phyloP scores from a whole-genome alignment of 495 filamentous ascomycete species.

The Podospora conica region DNA sequence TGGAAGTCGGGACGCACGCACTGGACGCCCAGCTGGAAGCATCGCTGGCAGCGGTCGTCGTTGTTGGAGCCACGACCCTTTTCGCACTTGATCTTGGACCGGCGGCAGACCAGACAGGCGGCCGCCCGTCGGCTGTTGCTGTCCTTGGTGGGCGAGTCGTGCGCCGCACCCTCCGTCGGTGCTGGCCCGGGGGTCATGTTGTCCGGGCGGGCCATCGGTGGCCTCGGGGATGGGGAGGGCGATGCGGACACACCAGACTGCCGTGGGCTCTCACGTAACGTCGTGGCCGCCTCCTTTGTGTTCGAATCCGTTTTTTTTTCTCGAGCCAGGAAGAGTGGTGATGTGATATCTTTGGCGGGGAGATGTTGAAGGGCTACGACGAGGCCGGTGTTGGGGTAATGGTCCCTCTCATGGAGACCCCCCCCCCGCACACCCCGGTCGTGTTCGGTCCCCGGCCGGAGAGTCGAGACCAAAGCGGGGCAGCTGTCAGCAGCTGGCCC shows the following conservation, averaged over 20 bases:
- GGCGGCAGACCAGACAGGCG: constrained; percentile 61
- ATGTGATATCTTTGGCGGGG: not conserved
- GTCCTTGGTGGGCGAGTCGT: constrained; percentile 20
- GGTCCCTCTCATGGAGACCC: not conserved
- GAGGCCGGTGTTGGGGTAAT: constrained; percentile 7
- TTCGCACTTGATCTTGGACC: constrained; percentile 63
- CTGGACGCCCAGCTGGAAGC: constrained; percentile 49
- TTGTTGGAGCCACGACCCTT: constrained; percentile 35
- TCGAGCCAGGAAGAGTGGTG: not conserved
- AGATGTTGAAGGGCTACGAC: not conserved
- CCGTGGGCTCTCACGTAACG: not conserved
- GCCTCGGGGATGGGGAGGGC: not conserved
- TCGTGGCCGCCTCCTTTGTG: constrained; percentile 3
- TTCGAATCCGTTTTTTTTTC: not conserved
- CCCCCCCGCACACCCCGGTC: not conserved
- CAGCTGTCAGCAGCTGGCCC: not conserved
- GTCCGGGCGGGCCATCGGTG: constrained; percentile 8
- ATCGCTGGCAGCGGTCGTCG: constrained; percentile 55
- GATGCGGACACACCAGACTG: constrained; percentile 3
- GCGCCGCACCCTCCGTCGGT: constrained; percentile 8
- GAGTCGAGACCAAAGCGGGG: not conserved
- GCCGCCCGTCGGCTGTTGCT: constrained; percentile 36
- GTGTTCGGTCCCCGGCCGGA: not conserved
- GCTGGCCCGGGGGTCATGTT: constrained; percentile 9
- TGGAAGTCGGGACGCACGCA: constrained; percentile 64